These are phyloP conservation scores for Pseudonitzschia multiseries DNA, from an alignment of 108 stramenopile genomes.

Conservation along the genomic window DNA sequence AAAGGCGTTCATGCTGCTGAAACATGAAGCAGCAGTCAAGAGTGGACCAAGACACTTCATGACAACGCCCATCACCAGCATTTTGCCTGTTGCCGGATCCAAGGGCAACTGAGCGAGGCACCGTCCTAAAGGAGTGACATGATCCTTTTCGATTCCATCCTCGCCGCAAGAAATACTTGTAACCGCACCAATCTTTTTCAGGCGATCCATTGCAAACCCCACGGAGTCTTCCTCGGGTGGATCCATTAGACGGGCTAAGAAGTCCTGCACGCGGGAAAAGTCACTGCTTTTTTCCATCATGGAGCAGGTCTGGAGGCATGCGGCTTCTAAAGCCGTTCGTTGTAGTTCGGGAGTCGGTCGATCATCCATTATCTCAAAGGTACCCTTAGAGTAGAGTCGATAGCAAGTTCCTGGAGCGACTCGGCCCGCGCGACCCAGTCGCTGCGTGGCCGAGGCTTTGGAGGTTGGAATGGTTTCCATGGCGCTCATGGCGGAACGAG, in stretches of 20 bases:
- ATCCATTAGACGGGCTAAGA: slow-evolving; percentile 5
- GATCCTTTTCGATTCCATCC: not conserved
- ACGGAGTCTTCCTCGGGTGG: not conserved
- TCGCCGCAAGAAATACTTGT: not conserved
- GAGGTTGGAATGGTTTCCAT: slow-evolving; percentile 63
- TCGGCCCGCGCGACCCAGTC: slow-evolving; percentile 88
- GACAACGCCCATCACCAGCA: slow-evolving; percentile 6
- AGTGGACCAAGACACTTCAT: slow-evolving; percentile 15
- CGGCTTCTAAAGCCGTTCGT: slow-evolving; percentile 29
- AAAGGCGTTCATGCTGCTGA: not conserved
- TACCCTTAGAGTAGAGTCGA: slow-evolving; percentile 65
- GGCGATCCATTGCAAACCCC: not conserved
- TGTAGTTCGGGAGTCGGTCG: slow-evolving; percentile 68
- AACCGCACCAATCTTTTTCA: not conserved
- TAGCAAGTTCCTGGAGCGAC: slow-evolving; percentile 72
- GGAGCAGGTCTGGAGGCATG: slow-evolving; percentile 4
- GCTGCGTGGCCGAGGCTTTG: slow-evolving; percentile 73
- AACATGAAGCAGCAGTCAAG: slow-evolving; percentile 1
- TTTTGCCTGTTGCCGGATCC: slow-evolving; percentile 7
- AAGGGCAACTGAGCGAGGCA: slow-evolving; percentile 1
- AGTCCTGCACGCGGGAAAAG: not conserved
- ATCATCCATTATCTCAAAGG: slow-evolving; percentile 36
- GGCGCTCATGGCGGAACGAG: slow-evolving; percentile 59
- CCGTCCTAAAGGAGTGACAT: not conserved
- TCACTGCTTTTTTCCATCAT: not conserved